These are phyloP conservation scores for Xenoacremonium recifei DNA, from an alignment of 2,329 filamentous ascomycete genomes.

Conservation along the genomic window DNA sequence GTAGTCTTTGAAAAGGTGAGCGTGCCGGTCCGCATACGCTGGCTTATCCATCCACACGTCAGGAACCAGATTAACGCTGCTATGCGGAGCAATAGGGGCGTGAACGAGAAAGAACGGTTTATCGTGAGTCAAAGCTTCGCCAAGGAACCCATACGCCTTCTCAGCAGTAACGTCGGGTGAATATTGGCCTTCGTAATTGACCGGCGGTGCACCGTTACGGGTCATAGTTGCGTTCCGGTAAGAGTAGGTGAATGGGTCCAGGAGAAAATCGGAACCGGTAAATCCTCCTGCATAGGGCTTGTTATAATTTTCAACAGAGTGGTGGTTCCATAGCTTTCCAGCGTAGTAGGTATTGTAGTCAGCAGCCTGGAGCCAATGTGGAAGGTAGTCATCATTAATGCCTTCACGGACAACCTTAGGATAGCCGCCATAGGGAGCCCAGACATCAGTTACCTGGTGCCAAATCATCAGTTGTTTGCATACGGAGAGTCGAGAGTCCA, in stretches of 20 bases:
- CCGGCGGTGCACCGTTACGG: constrained; percentile 53
- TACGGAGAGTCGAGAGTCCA: no score
- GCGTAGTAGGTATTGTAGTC: constrained; percentile 54
- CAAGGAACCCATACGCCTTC: constrained; percentile 51
- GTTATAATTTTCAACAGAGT: constrained; percentile 47
- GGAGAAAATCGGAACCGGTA: constrained; percentile 54
- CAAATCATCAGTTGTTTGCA: constrained; percentile 43
- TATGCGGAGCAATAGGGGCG: constrained; percentile 41
- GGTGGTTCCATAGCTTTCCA: constrained; percentile 53
- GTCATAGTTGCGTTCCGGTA: constrained; percentile 66
- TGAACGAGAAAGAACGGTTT: constrained; percentile 55
- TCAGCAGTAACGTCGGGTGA: constrained; percentile 50
- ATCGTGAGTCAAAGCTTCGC: constrained; percentile 44
- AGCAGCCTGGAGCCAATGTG: constrained; percentile 48
- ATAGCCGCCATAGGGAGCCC: no score
- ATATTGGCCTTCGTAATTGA: constrained; percentile 52
- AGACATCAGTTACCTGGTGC: no score
- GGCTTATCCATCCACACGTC: constrained; percentile 30
- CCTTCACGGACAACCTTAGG: constrained; percentile 50
- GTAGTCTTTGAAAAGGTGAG: constrained; percentile 56
- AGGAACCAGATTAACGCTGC: constrained; percentile 12
- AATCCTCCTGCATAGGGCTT: constrained; percentile 53
- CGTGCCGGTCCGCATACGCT: constrained; percentile 50
- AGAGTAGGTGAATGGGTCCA: constrained; percentile 66
- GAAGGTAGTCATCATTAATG: constrained; percentile 48